Conservation (phyloP, 768 basidiomycete species). For the Tricholoma terreum region DNA sequence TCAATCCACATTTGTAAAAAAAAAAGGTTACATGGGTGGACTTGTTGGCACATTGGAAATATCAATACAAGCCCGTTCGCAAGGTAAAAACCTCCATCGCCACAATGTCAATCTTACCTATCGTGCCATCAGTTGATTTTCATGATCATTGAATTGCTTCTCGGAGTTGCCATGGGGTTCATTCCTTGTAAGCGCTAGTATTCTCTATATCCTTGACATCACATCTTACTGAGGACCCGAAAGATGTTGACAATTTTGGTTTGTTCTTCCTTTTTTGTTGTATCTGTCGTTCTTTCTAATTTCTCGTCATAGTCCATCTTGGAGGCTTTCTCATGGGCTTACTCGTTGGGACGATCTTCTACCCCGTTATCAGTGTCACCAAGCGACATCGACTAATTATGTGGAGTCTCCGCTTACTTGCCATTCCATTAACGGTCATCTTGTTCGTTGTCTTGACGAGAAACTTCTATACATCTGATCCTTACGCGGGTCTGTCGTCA, state of each 20-base stretch:
- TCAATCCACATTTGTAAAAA: neutral
- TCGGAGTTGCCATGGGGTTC: slow-evolving; percentile 83
- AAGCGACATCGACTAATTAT: slow-evolving; percentile 68
- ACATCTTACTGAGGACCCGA: slow-evolving; percentile 8
- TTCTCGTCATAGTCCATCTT: slow-evolving; percentile 61
- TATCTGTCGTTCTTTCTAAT: neutral
- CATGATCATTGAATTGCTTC: slow-evolving; percentile 81
- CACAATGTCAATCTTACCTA: neutral
- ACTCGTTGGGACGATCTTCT: slow-evolving; percentile 77
- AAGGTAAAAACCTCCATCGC: slow-evolving; percentile 47
- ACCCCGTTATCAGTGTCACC: slow-evolving; percentile 84
- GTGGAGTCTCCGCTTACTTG: slow-evolving; percentile 69
- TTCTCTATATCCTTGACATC: neutral
- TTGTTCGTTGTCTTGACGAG: slow-evolving; percentile 78
- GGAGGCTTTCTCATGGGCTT: slow-evolving; percentile 87
- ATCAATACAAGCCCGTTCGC: slow-evolving; percentile 76
- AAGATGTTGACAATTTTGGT: slow-evolving; percentile 91
- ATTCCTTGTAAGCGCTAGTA: slow-evolving; percentile 60
- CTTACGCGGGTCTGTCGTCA: slow-evolving; percentile 65
- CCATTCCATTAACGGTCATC: slow-evolving; percentile 72
- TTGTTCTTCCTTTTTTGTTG: slow-evolving; percentile 15
- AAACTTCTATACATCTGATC: slow-evolving; percentile 90
- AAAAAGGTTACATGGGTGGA: slow-evolving; percentile 79
- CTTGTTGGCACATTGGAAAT: slow-evolving; percentile 88
- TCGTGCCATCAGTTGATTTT: slow-evolving; percentile 58